These are phyloP conservation scores for Penicillium carneum DNA, from an alignment of 2,329 filamentous ascomycete genomes.

Conservation along the genomic window DNA sequence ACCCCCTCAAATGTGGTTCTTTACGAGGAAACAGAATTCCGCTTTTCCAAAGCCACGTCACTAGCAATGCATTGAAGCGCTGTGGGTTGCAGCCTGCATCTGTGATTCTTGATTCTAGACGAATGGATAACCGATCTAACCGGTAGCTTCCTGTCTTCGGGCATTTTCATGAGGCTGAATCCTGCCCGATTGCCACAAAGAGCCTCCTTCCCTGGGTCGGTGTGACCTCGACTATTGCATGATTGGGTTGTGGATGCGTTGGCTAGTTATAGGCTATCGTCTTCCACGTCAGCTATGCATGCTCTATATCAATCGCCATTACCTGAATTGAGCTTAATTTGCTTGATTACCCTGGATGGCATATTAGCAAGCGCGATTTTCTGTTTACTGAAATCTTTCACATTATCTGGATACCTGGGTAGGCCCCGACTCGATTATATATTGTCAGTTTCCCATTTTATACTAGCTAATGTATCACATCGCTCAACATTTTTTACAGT, in stretches of 20 bases:
- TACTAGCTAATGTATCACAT: not conserved
- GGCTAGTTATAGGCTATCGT: not conserved
- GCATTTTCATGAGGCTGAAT: not conserved
- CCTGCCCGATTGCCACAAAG: not conserved
- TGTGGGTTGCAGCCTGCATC: not conserved
- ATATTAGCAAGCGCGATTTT: slow-evolving; percentile 5
- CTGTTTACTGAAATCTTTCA: not conserved
- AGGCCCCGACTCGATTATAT: not conserved
- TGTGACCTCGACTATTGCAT: not conserved
- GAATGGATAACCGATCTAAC: not conserved
- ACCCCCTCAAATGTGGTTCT: not conserved
- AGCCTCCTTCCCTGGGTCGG: not conserved
- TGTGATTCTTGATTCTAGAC: not conserved
- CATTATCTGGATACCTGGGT: not conserved
- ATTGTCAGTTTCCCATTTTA: too few relatives aligned
- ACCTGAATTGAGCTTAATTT: slow-evolving; percentile 17
- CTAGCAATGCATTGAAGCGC: not conserved
- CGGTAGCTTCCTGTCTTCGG: not conserved
- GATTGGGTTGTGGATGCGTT: not conserved
- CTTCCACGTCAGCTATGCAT: slow-evolving; percentile 8
- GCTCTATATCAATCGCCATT: not conserved
- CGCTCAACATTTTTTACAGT: not conserved
- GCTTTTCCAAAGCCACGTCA: not conserved
- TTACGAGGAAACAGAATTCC: not conserved
- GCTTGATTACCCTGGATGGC: not conserved